phyloP scores from a whole-genome alignment of 352 stramenopile species.

The Elongisporangium senticosum region DNA sequence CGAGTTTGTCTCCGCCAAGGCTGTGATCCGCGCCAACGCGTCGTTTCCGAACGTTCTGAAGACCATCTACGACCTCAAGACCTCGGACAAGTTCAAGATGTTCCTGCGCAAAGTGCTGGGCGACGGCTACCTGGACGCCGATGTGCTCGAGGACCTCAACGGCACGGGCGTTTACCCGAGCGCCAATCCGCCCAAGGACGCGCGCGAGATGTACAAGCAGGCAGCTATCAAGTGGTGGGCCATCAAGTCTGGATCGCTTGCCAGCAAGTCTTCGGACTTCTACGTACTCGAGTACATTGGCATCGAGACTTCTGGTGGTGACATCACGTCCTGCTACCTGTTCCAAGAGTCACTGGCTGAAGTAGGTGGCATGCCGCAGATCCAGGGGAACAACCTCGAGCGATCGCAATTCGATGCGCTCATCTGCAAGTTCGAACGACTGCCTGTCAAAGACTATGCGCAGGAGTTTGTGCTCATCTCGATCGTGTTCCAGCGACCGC shows the following conservation, averaged over 20 bases:
- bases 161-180: conserved; percentile 74
- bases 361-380: conserved; percentile 78
- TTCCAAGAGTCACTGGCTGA: conserved; percentile 84
- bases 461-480: conserved; percentile 80
- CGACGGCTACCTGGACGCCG: conserved; percentile 78
- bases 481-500: conserved; percentile 79
- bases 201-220: conserved; percentile 80
- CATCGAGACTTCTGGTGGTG: conserved; percentile 63
- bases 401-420: conserved; percentile 80
- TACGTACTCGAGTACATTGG: conserved; percentile 87
- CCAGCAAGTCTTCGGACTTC: conserved; percentile 80
- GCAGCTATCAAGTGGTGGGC: conserved; percentile 87
- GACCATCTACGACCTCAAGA: conserved; percentile 81
- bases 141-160: conserved; percentile 80
- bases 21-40: conserved; percentile 69
- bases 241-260: conserved; percentile 74
- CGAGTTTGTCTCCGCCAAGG: conserved; percentile 80
- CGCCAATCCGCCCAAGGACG: conserved; percentile 60
- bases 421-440: conserved; percentile 83
- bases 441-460: conserved; percentile 50
- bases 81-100: conserved; percentile 78
- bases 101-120: conserved; percentile 80
- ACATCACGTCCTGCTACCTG: conserved; percentile 80
- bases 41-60: conserved; percentile 80
- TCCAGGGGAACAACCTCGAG: conserved; percentile 70